phyloP scores from a whole-genome alignment of 2,329 filamentous ascomycete species.

The Penicillium olsonii region DNA sequence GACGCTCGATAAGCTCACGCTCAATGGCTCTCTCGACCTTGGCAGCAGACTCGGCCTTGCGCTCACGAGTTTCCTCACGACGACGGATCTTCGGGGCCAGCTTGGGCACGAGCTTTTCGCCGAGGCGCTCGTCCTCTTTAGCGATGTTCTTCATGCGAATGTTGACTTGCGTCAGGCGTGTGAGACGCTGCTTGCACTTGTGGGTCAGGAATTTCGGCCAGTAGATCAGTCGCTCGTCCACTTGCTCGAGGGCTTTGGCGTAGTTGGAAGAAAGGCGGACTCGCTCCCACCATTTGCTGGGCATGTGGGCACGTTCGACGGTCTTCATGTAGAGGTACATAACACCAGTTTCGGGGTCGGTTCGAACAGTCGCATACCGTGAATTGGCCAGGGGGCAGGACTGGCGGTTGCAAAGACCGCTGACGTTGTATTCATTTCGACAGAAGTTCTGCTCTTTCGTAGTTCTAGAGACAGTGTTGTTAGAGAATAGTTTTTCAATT shows the following conservation, averaged over 20 bases:
- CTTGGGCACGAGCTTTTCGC: conserved; percentile 84
- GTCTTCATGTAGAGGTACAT: conserved; percentile 98
- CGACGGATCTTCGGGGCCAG: conserved; percentile 85
- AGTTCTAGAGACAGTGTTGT: conserved; percentile 53
- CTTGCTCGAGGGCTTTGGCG: conserved; percentile 79
- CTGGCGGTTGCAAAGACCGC: conserved; percentile 79
- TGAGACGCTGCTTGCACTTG: conserved; percentile 96
- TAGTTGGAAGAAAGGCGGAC: conserved; percentile 91
- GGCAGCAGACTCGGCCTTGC: conserved; percentile 77
- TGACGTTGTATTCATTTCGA: conserved; percentile 89
- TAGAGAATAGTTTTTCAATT: conserved; percentile 7
- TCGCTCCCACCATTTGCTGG: conserved; percentile 90
- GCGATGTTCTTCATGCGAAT: conserved; percentile 76
- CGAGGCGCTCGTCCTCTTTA: conserved; percentile 84
- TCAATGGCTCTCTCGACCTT: conserved; percentile 97
- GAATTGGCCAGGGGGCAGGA: conserved; percentile 89
- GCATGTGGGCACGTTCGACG: conserved; percentile 82
- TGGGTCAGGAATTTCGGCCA: conserved; percentile 92
- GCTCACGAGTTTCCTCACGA: conserved; percentile 72
- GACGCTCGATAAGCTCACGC: conserved; percentile 85
- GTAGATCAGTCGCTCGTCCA: conserved; percentile 85
- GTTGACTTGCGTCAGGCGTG: conserved; percentile 85
- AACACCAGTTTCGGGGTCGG: conserved; percentile 74
- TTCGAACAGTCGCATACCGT: conserved; percentile 87
- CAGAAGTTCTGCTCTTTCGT: conserved; percentile 91